A percentile compares a stretch with the other conserved stretches of the same genome.
Conservation (phyloP, 352 stramenopile genomes). For the Pythium aquatile region DNA sequence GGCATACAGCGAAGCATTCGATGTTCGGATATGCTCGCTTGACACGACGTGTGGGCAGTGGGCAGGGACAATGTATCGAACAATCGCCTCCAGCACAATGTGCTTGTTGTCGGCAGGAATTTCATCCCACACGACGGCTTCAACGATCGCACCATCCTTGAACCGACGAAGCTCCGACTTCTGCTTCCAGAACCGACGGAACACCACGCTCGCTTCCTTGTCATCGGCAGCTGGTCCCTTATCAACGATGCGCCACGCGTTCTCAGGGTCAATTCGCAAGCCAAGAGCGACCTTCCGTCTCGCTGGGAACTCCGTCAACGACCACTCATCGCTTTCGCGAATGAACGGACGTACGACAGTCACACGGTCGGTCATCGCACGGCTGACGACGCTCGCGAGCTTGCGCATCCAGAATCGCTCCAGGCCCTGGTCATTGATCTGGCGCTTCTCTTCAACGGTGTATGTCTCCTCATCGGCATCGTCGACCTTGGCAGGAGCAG, state of each 20-base stretch:
- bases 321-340: slow-evolving; percentile 49
- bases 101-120: slow-evolving; percentile 68
- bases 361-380: slow-evolving; percentile 69
- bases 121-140: slow-evolving; percentile 88
- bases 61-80: slow-evolving; percentile 68
- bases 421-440: slow-evolving; percentile 73
- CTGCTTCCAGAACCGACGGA: slow-evolving; percentile 87
- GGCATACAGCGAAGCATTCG: slow-evolving; percentile 67
- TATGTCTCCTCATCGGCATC: slow-evolving; percentile 59
- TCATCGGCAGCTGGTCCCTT: slow-evolving; percentile 88
- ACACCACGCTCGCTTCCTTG: slow-evolving; percentile 55
- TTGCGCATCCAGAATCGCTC: slow-evolving; percentile 73
- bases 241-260: slow-evolving; percentile 84
- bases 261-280: slow-evolving; percentile 74
- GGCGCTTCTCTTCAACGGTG: slow-evolving; percentile 59
- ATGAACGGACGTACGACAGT: slow-evolving; percentile 54
- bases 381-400: slow-evolving; percentile 43
- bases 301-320: slow-evolving; percentile 42
- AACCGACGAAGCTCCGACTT: slow-evolving; percentile 89
- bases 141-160: slow-evolving; percentile 88
- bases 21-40: slow-evolving; percentile 61
- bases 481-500: slow-evolving; percentile 46
- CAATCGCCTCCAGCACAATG: slow-evolving; percentile 65
- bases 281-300: slow-evolving; percentile 72
- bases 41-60: slow-evolving; percentile 60